phyloP scores from a whole-genome alignment of 148 eudicot genomes.

The Diospyros kaki region DNA sequence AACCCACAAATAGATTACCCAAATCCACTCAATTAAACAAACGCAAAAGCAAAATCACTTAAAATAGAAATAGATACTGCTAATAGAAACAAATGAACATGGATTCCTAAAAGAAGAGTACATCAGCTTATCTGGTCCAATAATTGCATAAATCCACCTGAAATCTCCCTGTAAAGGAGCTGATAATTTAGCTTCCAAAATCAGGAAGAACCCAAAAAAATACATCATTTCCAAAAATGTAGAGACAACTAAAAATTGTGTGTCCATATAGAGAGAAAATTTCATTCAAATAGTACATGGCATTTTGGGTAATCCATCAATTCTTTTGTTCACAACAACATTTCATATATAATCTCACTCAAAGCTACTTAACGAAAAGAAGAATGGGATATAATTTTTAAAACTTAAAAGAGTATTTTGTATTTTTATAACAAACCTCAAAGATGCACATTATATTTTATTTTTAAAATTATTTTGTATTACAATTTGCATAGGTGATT shows the following conservation, averaged over 20 bases:
- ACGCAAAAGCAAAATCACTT: conserved; percentile 5
- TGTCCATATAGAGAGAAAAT: not conserved
- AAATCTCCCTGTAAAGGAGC: conserved; percentile 1
- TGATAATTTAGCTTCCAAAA: not conserved
- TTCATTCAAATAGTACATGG: not conserved
- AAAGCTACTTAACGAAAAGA: not conserved
- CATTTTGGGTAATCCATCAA: too few relatives aligned
- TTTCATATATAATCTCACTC: too few relatives aligned
- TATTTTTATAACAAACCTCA: too few relatives aligned
- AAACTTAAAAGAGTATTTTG: too few relatives aligned
- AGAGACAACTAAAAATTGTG: too few relatives aligned
- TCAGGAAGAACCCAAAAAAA: not conserved
- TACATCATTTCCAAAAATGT: too few relatives aligned
- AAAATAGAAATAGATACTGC: not conserved
- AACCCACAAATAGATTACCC: conserved; percentile 1
- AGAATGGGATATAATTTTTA: not conserved
- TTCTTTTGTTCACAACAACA: too few relatives aligned
- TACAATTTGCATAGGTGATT: too few relatives aligned
- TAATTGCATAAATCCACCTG: not conserved
- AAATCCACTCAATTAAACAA: conserved; percentile 1
- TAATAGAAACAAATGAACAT: not conserved
- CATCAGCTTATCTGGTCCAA: conserved; percentile 9
- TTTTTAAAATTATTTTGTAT: too few relatives aligned
- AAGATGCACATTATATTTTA: too few relatives aligned
- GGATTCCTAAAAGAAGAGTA: conserved; percentile 3